Evolutionary conservation across 495 filamentous ascomycete genomes (phyloP), one percentile per base, ranked within the genome.

Genomic region (Hypoxylon perforatum): DNA sequence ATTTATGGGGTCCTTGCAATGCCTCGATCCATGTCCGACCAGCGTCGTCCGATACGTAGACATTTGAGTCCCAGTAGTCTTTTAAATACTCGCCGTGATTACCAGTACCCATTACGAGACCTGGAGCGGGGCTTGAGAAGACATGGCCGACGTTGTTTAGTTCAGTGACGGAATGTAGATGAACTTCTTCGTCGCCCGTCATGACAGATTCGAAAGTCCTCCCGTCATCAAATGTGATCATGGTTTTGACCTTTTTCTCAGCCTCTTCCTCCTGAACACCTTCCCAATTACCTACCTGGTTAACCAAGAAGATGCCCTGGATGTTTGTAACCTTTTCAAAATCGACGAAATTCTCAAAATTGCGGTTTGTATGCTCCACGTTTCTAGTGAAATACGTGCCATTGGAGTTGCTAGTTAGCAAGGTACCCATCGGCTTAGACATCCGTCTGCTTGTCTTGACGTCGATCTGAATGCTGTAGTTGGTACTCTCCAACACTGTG

Each of bases 401-500:
- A 71, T 97, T 95, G 17, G 92, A 97, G 68, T 98, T 98, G 71
- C 94, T 97, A 8, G 91, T 94, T 67, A 96, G 92, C 17, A 97
- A 82, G 2, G 90, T 86, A 19, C 95, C 95, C 85, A 97, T 92
- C 4, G 90, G 88, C 35, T 80, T 86, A 2, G 79, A 80, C 28
- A 82, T 77, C 4, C 72, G 71, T 60, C 44, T 75, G 10, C 86
- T 86, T 0, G 88, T 91, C 81, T 92, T 86, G 63, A 98, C 94
- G 81, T 98, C 93, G 39, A 99, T 88, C 75, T 97, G 93, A 61
- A 99, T 92, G 79, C 94, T 97, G 81, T 98, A 97, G 66, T 96
- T 92, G 15, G 95, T 97, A 63, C 92, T 94, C 78, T 97, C 94
- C 25, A 99, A 82, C 19, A 98, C 82, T 0, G 95, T 99, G 73